phyloP scores from a whole-genome alignment of 1,284 basidiomycete genomes.

The Austroboletus rostrupii region DNA sequence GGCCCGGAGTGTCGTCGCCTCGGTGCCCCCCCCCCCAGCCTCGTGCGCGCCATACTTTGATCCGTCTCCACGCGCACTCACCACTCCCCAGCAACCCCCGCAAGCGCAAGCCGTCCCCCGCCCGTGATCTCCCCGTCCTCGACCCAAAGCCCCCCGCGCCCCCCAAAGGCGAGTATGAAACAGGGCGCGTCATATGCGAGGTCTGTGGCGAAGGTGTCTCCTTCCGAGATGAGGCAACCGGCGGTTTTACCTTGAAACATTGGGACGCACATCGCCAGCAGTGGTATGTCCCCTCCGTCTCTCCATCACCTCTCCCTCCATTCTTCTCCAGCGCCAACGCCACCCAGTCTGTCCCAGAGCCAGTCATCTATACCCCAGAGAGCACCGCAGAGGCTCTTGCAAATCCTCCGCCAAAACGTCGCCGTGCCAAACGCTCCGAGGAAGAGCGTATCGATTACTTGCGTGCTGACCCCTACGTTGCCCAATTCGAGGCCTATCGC shows the following conservation, averaged over 20 bases:
- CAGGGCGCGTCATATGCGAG: slow-evolving; percentile 61
- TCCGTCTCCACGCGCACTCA: slow-evolving; percentile 19
- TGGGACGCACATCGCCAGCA: slow-evolving; percentile 63
- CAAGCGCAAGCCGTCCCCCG: slow-evolving; percentile 40
- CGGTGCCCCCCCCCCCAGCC: slow-evolving; percentile 16
- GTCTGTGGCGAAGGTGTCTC: slow-evolving; percentile 56
- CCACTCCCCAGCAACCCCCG: slow-evolving; percentile 28
- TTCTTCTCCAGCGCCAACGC: slow-evolving; percentile 27
- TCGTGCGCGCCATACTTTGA: slow-evolving; percentile 22
- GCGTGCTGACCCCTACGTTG: slow-evolving; percentile 69
- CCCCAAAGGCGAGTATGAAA: slow-evolving; percentile 46
- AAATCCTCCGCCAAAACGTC: slow-evolving; percentile 52
- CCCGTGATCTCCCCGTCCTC: slow-evolving; percentile 21
- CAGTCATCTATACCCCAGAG: slow-evolving; percentile 41
- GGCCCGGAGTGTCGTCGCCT: slow-evolving; percentile 14
- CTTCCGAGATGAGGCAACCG: slow-evolving; percentile 58
- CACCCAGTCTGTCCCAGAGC: slow-evolving; percentile 31
- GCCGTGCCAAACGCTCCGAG: slow-evolving; percentile 72
- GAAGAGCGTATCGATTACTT: slow-evolving; percentile 75
- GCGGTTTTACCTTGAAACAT: slow-evolving; percentile 59
- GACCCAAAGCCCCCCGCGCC: slow-evolving; percentile 18
- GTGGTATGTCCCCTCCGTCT: slow-evolving; percentile 43
- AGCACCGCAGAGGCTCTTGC: slow-evolving; percentile 36
- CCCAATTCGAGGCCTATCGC: slow-evolving; percentile 71
- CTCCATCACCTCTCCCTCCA: slow-evolving; percentile 3